phyloP scores from a whole-genome alignment of 805 yeast genomes.

The Starmerella vaccinii region DNA sequence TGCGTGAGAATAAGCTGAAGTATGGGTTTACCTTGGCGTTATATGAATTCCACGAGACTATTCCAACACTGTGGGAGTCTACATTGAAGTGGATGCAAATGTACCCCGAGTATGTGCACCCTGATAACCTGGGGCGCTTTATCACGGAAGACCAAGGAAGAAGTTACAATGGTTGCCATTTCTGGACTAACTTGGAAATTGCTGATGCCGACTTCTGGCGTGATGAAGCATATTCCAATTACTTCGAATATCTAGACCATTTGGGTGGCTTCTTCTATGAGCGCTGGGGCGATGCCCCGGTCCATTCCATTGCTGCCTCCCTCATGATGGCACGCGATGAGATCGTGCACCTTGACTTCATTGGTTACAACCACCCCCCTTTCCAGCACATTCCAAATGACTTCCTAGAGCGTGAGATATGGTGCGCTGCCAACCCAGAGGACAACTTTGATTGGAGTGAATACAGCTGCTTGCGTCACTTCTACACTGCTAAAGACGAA shows the following conservation, averaged over 20 bases:
- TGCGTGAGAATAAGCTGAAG: conserved; percentile 57
- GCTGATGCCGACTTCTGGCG: conserved; percentile 72
- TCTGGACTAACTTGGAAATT: conserved; percentile 92
- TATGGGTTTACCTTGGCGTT: conserved; percentile 82
- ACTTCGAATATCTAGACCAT: conserved; percentile 58
- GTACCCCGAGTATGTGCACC: conserved; percentile 45
- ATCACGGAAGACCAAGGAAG: conserved; percentile 60
- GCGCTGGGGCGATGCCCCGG: conserved; percentile 98
- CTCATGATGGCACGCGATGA: conserved; percentile 58
- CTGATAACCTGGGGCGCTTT: conserved; percentile 55
- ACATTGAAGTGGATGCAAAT: conserved; percentile 39
- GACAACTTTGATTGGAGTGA: conserved; percentile 32
- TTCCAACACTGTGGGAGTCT: conserved; percentile 66
- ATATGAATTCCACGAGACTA: conserved; percentile 68
- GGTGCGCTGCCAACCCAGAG: conserved; percentile 45
- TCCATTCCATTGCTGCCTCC: conserved; percentile 80
- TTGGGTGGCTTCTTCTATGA: conserved; percentile 82
- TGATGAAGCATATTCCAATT: conserved; percentile 54
- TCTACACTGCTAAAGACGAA: conserved; percentile 27
- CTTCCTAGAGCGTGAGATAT: conserved; percentile 33
- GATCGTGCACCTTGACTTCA: conserved; percentile 84
- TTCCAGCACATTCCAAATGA: conserved; percentile 64
- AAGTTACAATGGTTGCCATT: conserved; percentile 72
- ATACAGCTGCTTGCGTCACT: conserved; percentile 32
- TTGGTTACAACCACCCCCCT: conserved; percentile 66